Percentiles rank a stretch among this genome's conserved stretches.
Conservation (phyloP, 257 asterid species). For the Lycium barbarum region DNA sequence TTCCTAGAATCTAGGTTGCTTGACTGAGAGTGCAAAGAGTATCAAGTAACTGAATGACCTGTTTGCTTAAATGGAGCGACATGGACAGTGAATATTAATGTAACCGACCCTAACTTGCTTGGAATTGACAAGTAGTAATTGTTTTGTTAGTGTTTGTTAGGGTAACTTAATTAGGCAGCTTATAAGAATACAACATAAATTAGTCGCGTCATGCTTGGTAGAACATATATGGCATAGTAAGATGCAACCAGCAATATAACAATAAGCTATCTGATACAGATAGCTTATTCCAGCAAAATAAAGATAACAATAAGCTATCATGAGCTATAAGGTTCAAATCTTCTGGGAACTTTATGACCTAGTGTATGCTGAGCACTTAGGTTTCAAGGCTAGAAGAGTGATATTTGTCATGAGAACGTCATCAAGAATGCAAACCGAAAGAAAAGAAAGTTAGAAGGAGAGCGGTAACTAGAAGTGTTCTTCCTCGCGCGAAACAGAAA, state of each 20-base stretch:
- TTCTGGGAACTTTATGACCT: not conserved
- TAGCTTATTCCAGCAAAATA: not conserved
- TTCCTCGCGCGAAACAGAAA: not conserved
- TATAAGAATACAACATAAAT: not conserved
- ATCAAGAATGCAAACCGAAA: not conserved
- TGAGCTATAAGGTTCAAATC: not conserved
- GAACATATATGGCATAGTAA: not conserved
- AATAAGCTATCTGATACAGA: not conserved
- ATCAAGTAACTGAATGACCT: not conserved
- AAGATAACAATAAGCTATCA: not conserved
- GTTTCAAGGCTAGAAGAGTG: not conserved
- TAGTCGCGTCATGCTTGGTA: not conserved
- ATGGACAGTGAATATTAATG: not conserved
- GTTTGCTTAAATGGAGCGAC: not conserved
- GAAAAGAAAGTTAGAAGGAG: not conserved
- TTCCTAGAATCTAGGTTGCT: slow-evolving; percentile 25
- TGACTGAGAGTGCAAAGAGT: not conserved
- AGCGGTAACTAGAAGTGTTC: not conserved
- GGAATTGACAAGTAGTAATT: not conserved
- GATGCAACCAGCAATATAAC: not conserved
- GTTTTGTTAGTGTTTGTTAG: not conserved
- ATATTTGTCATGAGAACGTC: not conserved
- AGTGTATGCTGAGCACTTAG: not conserved
- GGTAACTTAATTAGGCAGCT: not conserved
- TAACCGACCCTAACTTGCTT: not conserved